Evolutionary conservation across 768 basidiomycete genomes (phyloP).

Genomic region (Leccinum boreale): DNA sequence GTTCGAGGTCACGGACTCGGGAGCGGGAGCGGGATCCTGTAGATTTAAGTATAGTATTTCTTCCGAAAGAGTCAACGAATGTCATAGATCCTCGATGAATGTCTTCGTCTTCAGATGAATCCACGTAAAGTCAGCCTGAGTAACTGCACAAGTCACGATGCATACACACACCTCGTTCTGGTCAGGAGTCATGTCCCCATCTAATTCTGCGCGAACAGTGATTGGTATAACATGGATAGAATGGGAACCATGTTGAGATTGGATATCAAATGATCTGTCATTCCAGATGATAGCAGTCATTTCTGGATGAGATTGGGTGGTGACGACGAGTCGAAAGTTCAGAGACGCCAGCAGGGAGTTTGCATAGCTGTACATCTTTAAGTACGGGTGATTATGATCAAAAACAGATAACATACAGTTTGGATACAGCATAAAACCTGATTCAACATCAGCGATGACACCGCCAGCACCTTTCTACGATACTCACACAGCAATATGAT

Average conservation of each 20-base stretch:
- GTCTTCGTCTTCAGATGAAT: not conserved
- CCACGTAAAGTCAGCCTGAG: not conserved
- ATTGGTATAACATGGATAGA: not conserved
- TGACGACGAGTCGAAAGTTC: not conserved
- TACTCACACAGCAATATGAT: conserved; percentile 23
- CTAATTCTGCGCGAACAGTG: not conserved
- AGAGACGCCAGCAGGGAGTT: not conserved
- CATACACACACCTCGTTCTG: not conserved
- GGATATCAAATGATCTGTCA: not conserved
- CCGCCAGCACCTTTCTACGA: not conserved
- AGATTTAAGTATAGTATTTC: not conserved
- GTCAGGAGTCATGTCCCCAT: not conserved
- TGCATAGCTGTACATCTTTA: not conserved
- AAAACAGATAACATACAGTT: not conserved
- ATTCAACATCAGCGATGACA: not conserved
- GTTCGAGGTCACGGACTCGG: too few relatives aligned
- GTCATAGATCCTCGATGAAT: not conserved
- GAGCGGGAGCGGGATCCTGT: not conserved
- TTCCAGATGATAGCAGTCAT: not conserved
- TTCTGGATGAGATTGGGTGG: not conserved
- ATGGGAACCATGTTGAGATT: not conserved
- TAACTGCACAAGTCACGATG: not conserved
- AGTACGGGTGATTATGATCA: not conserved
- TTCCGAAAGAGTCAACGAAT: not conserved
- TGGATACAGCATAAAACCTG: not conserved